Percentiles rank a stretch among this genome's conserved stretches.
Conservation (phyloP, 805 yeast genomes). For the Starmerella cellae region DNA sequence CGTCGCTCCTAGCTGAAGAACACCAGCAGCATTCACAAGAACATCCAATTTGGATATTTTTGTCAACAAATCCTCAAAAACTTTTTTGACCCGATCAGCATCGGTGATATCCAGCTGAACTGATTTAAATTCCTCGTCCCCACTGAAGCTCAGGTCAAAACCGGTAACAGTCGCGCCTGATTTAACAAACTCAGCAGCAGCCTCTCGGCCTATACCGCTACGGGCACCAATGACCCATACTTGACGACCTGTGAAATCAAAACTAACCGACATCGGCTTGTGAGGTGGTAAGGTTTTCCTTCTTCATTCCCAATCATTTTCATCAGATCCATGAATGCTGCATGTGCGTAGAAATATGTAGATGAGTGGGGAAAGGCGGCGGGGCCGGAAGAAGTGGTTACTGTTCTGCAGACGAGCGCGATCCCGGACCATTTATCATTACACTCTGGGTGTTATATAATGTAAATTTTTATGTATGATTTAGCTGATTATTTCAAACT, state of each 20-base stretch:
- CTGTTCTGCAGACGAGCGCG: too few species aligned
- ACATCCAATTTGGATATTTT: constrained; percentile 2
- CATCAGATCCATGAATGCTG: too few species aligned
- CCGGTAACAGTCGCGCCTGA: constrained; percentile 13
- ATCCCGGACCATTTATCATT: too few species aligned
- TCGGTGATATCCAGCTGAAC: constrained; percentile 5
- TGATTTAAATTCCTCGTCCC: background rate
- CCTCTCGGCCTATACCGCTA: constrained; percentile 10
- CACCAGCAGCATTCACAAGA: constrained; percentile 14
- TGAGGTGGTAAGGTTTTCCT: background rate
- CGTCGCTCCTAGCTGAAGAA: constrained; percentile 7
- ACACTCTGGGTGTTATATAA: too few species aligned
- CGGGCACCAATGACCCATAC: constrained; percentile 15
- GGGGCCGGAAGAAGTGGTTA: too few species aligned
- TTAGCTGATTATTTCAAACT: background rate
- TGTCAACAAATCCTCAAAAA: background rate
- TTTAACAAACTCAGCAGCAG: constrained; percentile 4
- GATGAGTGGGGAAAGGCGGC: too few species aligned
- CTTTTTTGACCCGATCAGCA: background rate
- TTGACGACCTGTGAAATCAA: constrained; percentile 2
- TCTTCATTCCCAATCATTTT: background rate
- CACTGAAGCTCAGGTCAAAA: constrained; percentile 6
- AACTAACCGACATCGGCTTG: constrained; percentile 9
- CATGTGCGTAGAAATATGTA: too few species aligned
- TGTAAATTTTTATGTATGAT: too few species aligned